Evolutionary conservation across 768 basidiomycete species (phyloP).

Genomic region (Gloeophyllum trabeum): DNA sequence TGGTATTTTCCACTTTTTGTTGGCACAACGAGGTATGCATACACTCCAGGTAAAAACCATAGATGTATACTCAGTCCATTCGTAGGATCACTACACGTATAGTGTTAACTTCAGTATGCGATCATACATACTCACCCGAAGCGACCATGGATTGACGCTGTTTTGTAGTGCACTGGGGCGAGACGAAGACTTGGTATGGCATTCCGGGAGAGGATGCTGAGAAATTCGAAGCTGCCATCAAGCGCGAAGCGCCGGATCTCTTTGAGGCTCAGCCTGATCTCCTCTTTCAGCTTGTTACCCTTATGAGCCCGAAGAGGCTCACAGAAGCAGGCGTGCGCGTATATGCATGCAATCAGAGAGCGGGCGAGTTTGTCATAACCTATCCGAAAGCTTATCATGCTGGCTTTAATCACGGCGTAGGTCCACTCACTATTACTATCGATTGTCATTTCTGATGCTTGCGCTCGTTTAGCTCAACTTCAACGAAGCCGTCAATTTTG

Average conservation of each 20-base stretch:
- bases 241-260: constrained; percentile 89
- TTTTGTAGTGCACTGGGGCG: constrained; percentile 89
- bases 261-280: constrained; percentile 97
- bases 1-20: constrained; percentile 98
- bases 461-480: constrained; percentile 67
- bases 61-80: constrained; percentile 4
- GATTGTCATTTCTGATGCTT: constrained; percentile 2
- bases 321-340: constrained; percentile 85
- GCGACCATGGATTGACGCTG: constrained; percentile 5
- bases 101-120: constrained; percentile 90
- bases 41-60: neutral
- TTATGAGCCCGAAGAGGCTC: constrained; percentile 90
- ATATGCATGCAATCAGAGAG: constrained; percentile 90
- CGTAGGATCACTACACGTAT: constrained; percentile 93
- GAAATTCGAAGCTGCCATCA: constrained; percentile 94
- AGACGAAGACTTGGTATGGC: constrained; percentile 99
- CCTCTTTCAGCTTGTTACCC: constrained; percentile 92
- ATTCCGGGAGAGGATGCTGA: constrained; percentile 93
- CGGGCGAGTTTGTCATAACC: constrained; percentile 96
- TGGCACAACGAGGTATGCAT: constrained; percentile 92
- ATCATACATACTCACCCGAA: constrained; percentile 1
- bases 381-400: constrained; percentile 98
- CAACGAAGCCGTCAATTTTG: constrained; percentile 99
- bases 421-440: constrained; percentile 17
- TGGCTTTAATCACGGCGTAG: constrained; percentile 95